These are phyloP conservation scores for Penicillium glabrum DNA, from an alignment of 2,329 filamentous ascomycete species.

Conservation along the genomic window DNA sequence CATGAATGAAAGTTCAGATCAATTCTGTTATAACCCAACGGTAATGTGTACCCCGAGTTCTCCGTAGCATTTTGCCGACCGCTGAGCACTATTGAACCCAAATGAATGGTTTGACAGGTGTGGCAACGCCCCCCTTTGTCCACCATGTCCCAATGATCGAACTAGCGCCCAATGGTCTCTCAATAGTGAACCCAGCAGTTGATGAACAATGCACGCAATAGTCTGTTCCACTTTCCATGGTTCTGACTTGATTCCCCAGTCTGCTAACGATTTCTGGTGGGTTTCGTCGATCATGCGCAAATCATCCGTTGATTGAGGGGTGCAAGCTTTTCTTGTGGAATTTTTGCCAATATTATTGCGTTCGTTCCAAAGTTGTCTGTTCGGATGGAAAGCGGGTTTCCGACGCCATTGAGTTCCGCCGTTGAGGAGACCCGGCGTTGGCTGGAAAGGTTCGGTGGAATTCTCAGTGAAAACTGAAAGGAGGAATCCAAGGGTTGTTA, in stretches of 20 bases:
- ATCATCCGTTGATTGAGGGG: not conserved
- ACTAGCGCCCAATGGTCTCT: constrained; percentile 16
- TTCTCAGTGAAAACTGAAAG: not conserved
- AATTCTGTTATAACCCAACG: not conserved
- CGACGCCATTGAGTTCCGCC: not conserved
- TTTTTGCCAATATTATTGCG: not conserved
- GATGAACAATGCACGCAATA: constrained; percentile 9
- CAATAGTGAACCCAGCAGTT: constrained; percentile 18
- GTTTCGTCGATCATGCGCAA: constrained; percentile 6
- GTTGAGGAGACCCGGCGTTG: not conserved
- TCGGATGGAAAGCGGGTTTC: not conserved
- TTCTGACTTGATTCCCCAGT: constrained; percentile 3
- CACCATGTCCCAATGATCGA: constrained; percentile 11
- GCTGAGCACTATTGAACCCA: constrained; percentile 16
- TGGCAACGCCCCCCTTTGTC: constrained; percentile 11
- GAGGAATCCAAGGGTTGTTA: not conserved
- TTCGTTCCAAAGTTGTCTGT: not conserved
- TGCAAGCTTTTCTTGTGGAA: constrained; percentile 7
- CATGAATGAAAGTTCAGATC: not conserved
- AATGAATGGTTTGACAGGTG: constrained; percentile 22
- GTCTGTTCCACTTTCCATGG: constrained; percentile 11
- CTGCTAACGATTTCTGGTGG: constrained; percentile 1
- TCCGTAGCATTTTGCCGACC: not conserved
- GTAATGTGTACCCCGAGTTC: not conserved
- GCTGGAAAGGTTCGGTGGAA: not conserved